Percentiles rank a stretch among this genome's conserved stretches.
Conservation (phyloP, 768 basidiomycete species). For the Phaffia australis region DNA sequence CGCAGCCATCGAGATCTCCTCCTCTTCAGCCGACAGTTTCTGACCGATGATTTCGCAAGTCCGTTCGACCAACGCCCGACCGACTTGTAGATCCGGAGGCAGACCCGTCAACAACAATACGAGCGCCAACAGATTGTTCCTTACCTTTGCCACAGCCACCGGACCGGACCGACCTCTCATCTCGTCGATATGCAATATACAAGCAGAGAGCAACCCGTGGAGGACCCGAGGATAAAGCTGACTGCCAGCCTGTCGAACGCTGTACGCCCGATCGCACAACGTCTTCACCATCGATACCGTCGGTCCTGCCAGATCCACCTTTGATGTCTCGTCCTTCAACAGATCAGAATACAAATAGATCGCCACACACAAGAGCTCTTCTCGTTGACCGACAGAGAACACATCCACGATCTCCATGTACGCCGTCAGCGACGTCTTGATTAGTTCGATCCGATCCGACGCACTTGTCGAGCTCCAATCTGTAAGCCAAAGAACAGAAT, state of each 20-base stretch:
- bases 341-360: conserved; percentile 46
- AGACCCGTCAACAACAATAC: conserved; percentile 76
- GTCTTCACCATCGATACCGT: conserved; percentile 69
- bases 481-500: not conserved
- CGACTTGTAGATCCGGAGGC: conserved; percentile 55
- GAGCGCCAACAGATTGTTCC: conserved; percentile 75
- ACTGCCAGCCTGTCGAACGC: conserved; percentile 8
- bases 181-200: conserved; percentile 74
- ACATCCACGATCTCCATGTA: conserved; percentile 24
- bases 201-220: conserved; percentile 70
- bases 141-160: conserved; percentile 69
- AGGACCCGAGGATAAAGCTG: conserved; percentile 22
- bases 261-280: conserved; percentile 46
- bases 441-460: conserved; percentile 1
- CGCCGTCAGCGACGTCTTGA: conserved; percentile 19
- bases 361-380: conserved; percentile 23
- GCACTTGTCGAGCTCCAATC: conserved; percentile 4
- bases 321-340: conserved; percentile 72
- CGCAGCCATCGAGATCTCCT: conserved; percentile 71
- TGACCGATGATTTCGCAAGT: conserved; percentile 74
- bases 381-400: conserved; percentile 11
- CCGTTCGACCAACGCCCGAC: conserved; percentile 67
- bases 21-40: conserved; percentile 52
- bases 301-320: conserved; percentile 66
- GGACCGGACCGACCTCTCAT: conserved; percentile 77